These are phyloP conservation scores for Stellera chamaejasme DNA, from an alignment of 345 rosid genomes.

Conservation along the genomic window DNA sequence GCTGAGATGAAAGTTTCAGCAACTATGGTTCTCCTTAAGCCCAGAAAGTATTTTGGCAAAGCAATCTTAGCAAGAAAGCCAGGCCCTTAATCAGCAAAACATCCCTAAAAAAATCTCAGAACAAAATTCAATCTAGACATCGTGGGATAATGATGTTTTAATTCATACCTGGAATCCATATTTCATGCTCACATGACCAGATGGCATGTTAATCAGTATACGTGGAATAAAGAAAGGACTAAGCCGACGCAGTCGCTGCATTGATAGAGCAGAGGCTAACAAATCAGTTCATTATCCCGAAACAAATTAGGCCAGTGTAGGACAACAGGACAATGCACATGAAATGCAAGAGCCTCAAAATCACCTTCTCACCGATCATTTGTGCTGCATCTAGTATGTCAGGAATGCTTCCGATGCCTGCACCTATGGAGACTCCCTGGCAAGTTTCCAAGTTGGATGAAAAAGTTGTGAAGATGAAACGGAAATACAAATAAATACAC, in stretches of 20 bases:
- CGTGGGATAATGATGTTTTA: not conserved
- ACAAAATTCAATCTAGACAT: too few relatives aligned
- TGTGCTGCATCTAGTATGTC: constrained; percentile 80
- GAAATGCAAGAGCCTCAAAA: constrained; percentile 11
- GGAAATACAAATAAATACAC: not conserved
- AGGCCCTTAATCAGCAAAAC: too few relatives aligned
- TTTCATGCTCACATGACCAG: constrained; percentile 95
- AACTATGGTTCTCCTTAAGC: too few relatives aligned
- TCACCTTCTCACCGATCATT: constrained; percentile 79
- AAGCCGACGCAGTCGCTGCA: constrained; percentile 78
- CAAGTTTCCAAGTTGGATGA: constrained; percentile 10
- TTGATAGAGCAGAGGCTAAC: constrained; percentile 15
- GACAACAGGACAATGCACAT: not conserved
- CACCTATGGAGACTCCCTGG: constrained; percentile 97
- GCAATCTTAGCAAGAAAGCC: too few relatives aligned
- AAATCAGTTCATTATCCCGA: constrained; percentile 9
- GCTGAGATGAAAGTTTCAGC: too few relatives aligned
- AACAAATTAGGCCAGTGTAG: constrained; percentile 9
- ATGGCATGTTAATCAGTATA: constrained; percentile 92
- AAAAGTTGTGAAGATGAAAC: too few relatives aligned
- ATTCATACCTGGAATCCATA: constrained; percentile 84
- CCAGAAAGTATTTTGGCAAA: too few relatives aligned
- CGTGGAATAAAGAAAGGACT: constrained; percentile 96
- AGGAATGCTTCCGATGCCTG: constrained; percentile 87
- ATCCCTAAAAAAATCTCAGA: too few relatives aligned